Base-by-base conservation (phyloP, 108 stramenopile species). In the Cyclotella choctawhatcheeana region DNA sequence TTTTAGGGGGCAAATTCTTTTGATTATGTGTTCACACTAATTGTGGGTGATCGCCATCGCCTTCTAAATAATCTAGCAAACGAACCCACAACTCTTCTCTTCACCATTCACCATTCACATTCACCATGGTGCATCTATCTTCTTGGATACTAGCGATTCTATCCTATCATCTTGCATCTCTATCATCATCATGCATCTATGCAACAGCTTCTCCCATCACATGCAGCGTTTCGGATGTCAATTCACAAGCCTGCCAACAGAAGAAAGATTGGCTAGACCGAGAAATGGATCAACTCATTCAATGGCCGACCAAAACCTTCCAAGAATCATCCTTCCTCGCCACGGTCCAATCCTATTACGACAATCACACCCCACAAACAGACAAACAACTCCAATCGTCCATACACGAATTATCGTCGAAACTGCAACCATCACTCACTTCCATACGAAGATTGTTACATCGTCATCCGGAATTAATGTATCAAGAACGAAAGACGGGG, bases 391-490 rank as follows among this genome's bases (percentile, higher is more conserved):
- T 87, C 5, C 74, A 58, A 40, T 51, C 61, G 20, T 33, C 66
- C 35, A 87, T 89, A 40, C 75, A 60, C 17, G 0, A 61, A 1
- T 65, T 44, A 24, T 66, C 85, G 0, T 26, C 44, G 13, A 47
- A 64, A 13, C 61, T 88, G 8, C 52, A 74, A n/a, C 82, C 87
- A 44, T 84, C 85, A 51, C 58, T 93, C 10, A 63, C 83, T 17
- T 25, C 69, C 3, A 84, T 86, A 20, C 86, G 92, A 22, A 77
- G 92, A 34, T 40, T 75, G 14, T 60, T 93, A n/a, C 92, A 93
- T 62, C 81, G 77, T 37, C 74, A 86, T 64, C 92, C 92, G 0
- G 92, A 93, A 80, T 71, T 93, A 31, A 86, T 93, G 89, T 93
- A 89, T 58, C 74, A 88, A 64, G 89, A 90, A 76, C 50, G 74